These are phyloP conservation scores for Ustilaginoidea virens DNA, from an alignment of 2,329 filamentous ascomycete genomes.

Conservation along the genomic window DNA sequence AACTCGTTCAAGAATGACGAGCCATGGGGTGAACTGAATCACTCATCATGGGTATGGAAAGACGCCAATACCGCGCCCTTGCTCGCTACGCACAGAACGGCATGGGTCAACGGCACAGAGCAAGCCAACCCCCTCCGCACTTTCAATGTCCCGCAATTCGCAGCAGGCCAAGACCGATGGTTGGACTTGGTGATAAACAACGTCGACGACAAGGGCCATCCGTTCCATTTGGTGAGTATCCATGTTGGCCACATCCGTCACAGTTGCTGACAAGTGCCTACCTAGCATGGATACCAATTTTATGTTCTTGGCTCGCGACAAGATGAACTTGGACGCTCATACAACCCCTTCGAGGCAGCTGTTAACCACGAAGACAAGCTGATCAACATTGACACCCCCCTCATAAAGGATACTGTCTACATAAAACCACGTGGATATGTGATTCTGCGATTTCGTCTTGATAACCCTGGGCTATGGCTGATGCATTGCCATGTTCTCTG, in stretches of 20 bases:
- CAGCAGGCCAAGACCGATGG: conserved; percentile 17
- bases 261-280: neutral
- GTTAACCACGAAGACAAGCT: conserved; percentile 1
- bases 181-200: conserved; percentile 34
- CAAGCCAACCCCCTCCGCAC: conserved; percentile 7
- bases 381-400: conserved; percentile 10
- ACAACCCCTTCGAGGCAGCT: conserved; percentile 7
- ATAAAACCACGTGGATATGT: conserved; percentile 19
- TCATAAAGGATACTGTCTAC: conserved; percentile 15
- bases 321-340: no score
- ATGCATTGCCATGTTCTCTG: conserved; percentile 23
- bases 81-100: conserved; percentile 5
- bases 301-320: no score
- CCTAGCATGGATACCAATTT: conserved; percentile 9
- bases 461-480: conserved; percentile 22
- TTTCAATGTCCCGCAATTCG: conserved; percentile 8
- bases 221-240: conserved; percentile 29
- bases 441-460: conserved; percentile 17
- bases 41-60: conserved; percentile 8
- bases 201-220: conserved; percentile 31
- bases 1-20: no score
- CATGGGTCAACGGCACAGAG: conserved; percentile 6
- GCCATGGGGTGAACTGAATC: no score
- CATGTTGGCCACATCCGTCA: no score
- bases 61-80: conserved; percentile 6